Conservation (phyloP, 441 rosid species). For the Isatis lusitanica region DNA sequence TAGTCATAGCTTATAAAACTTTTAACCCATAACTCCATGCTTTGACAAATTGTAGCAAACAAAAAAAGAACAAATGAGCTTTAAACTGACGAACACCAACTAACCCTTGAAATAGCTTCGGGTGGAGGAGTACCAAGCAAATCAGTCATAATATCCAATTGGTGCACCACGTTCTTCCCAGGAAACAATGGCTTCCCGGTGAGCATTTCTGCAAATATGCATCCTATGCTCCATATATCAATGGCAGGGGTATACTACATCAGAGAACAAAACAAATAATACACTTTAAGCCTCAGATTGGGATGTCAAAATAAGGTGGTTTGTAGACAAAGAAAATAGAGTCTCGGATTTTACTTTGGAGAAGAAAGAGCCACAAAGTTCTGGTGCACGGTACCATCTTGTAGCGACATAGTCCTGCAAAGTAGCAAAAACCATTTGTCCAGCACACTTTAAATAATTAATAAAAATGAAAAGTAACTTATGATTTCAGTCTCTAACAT, state of each 20-base stretch:
- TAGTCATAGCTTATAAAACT: background rate
- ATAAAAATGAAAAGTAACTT: background rate
- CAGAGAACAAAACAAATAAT: background rate
- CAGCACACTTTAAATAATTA: background rate
- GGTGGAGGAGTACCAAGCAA: conserved; percentile 89
- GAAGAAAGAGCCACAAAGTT: conserved; percentile 95
- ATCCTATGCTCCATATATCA: conserved; percentile 99
- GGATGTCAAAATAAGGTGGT: background rate
- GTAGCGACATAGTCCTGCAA: conserved; percentile 97
- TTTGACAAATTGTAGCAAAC: background rate
- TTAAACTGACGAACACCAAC: conserved; percentile 32
- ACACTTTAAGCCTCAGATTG: background rate
- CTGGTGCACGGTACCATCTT: conserved; percentile 99
- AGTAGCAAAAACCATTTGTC: conserved; percentile 27
- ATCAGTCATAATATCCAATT: conserved; percentile 91
- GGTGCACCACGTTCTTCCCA: conserved; percentile 91
- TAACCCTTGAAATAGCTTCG: conserved; percentile 76
- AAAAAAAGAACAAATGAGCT: background rate
- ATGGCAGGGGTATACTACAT: conserved; percentile 97
- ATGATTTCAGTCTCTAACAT: conserved; percentile 39
- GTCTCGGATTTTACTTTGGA: conserved; percentile 68
- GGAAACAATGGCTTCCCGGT: conserved; percentile 94
- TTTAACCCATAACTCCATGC: background rate
- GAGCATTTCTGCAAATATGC: conserved; percentile 94
- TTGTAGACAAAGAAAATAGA: background rate